Evolutionary conservation across 768 basidiomycete species (phyloP).

Genomic region (Epithele typhae): DNA sequence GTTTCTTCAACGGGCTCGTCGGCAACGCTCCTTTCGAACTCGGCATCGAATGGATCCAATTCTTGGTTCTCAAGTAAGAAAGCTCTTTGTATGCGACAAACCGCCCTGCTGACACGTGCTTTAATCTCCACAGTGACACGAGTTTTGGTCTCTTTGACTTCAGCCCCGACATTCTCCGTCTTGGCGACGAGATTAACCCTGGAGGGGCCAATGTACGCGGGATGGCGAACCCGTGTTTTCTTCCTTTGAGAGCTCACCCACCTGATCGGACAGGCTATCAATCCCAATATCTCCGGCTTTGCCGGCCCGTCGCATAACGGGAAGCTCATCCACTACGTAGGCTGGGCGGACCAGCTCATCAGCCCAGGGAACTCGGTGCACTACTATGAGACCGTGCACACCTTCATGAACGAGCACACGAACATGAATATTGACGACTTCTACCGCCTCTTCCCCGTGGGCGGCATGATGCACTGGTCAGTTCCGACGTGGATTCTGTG

Average conservation of each 20-base stretch:
- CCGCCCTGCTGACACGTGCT: background rate
- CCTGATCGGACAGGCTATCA: conserved; percentile 1
- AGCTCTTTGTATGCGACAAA: background rate
- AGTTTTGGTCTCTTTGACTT: too few relatives aligned
- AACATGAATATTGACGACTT: conserved; percentile 15
- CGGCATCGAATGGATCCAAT: too few relatives aligned
- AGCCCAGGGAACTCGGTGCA: background rate
- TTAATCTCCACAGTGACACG: conserved; percentile 8
- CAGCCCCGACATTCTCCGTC: too few relatives aligned
- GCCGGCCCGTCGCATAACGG: background rate
- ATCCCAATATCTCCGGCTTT: conserved; percentile 7
- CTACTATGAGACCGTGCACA: conserved; percentile 9
- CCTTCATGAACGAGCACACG: conserved; percentile 8
- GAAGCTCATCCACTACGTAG: background rate
- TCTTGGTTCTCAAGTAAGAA: too few relatives aligned
- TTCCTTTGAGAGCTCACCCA: background rate
- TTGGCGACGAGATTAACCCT: too few relatives aligned
- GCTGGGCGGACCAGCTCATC: conserved; percentile 13
- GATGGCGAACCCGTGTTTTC: too few relatives aligned
- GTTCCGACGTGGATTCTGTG: too few relatives aligned
- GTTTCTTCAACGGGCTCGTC: background rate
- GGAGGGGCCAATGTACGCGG: too few relatives aligned
- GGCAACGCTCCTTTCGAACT: too few relatives aligned
- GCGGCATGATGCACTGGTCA: conserved; percentile 25
- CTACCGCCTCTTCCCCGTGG: conserved; percentile 25